Conservation (phyloP, 805 yeast genomes). For the Lipomyces mesembrius region DNA sequence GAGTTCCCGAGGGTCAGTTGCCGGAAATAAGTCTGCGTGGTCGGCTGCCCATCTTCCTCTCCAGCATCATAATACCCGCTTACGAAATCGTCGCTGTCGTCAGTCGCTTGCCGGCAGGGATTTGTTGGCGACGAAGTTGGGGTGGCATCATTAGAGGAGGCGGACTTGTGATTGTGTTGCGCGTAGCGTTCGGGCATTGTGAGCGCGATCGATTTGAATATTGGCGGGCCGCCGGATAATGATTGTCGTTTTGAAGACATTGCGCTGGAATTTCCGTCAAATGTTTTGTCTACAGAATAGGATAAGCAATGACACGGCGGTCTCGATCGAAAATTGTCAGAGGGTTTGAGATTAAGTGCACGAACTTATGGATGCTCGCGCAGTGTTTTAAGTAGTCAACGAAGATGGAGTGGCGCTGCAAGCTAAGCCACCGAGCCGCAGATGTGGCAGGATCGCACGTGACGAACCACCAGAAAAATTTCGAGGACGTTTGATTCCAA, state of each 20-base stretch:
- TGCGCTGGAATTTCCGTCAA: background rate
- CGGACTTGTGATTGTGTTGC: slow-evolving; percentile 3
- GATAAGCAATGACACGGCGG: too few relatives aligned
- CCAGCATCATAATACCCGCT: background rate
- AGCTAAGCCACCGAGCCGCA: too few relatives aligned
- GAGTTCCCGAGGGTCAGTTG: slow-evolving; percentile 21
- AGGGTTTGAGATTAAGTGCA: too few relatives aligned
- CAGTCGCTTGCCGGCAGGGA: background rate
- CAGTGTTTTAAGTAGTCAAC: too few relatives aligned
- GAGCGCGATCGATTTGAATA: slow-evolving; percentile 29
- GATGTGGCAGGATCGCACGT: too few relatives aligned
- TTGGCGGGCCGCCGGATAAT: slow-evolving; percentile 11
- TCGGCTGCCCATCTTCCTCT: background rate
- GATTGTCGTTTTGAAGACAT: background rate
- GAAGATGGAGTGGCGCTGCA: too few relatives aligned
- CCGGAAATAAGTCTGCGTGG: slow-evolving; percentile 20
- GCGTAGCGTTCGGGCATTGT: slow-evolving; percentile 33
- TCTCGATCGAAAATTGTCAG: too few relatives aligned
- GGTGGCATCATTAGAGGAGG: background rate
- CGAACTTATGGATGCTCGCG: too few relatives aligned
- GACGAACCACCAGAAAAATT: too few relatives aligned
- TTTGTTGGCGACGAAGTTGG: background rate
- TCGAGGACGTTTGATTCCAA: too few relatives aligned
- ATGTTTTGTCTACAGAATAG: too few relatives aligned
- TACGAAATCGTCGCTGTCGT: slow-evolving; percentile 10